A percentile compares a stretch with the other conserved stretches of the same genome.
Evolutionary conservation across 2,329 filamentous ascomycete genomes (phyloP).

Genomic region (Hypoxylon sp.): DNA sequence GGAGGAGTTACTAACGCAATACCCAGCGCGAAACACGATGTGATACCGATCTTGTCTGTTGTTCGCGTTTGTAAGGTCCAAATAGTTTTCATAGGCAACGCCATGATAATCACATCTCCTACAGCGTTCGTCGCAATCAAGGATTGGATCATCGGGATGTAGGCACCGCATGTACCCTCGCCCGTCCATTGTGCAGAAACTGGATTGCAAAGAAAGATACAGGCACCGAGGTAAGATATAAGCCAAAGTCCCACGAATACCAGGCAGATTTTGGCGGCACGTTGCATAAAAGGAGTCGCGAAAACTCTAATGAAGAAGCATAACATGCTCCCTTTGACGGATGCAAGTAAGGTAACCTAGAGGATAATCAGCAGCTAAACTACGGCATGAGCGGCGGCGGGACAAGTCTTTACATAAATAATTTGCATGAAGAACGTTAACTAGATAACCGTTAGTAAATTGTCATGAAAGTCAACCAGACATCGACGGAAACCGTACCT

Average conservation of each 20-base stretch:
- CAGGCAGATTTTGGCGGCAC: slow-evolving; percentile 48
- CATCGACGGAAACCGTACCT: slow-evolving; percentile 23
- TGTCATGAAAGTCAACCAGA: neutral
- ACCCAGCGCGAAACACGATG: slow-evolving; percentile 56
- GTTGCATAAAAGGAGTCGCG: slow-evolving; percentile 35
- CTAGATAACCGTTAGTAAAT: slow-evolving; percentile 26
- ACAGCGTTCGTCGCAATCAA: slow-evolving; percentile 58
- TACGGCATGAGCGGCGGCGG: no score
- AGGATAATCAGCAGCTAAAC: no score
- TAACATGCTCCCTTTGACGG: slow-evolving; percentile 45
- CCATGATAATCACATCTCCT: slow-evolving; percentile 58
- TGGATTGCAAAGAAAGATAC: slow-evolving; percentile 53
- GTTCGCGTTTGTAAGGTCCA: slow-evolving; percentile 57
- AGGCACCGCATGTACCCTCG: slow-evolving; percentile 53
- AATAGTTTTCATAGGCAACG: slow-evolving; percentile 57
- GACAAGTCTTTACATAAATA: slow-evolving; percentile 26
- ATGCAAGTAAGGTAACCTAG: slow-evolving; percentile 35
- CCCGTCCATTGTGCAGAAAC: slow-evolving; percentile 46
- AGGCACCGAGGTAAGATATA: slow-evolving; percentile 48
- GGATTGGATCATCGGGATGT: slow-evolving; percentile 57
- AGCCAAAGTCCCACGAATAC: slow-evolving; percentile 49
- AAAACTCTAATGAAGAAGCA: slow-evolving; percentile 46
- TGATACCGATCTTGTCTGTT: slow-evolving; percentile 57
- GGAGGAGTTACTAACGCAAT: slow-evolving; percentile 50
- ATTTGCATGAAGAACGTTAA: slow-evolving; percentile 43